Evolutionary conservation across 2,329 filamentous ascomycete species (phyloP).

Genomic region (Drechslerella dactyloides): DNA sequence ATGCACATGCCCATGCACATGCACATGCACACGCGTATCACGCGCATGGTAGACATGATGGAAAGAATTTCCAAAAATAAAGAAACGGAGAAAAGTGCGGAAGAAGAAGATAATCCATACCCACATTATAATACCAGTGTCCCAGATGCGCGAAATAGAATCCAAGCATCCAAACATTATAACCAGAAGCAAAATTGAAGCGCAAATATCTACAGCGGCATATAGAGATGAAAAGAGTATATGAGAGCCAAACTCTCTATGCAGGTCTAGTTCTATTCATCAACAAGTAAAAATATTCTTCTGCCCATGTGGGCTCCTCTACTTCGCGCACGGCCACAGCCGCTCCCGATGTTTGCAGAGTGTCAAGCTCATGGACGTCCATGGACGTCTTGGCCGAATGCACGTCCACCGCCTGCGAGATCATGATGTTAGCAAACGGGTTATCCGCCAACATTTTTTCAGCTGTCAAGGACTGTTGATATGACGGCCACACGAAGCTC

Average conservation of each 20-base stretch:
- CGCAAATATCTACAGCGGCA: constrained; percentile 1
- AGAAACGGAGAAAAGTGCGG: not conserved
- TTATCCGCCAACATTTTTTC: constrained; percentile 41
- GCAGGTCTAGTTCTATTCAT: constrained; percentile 39
- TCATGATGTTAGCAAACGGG: constrained; percentile 48
- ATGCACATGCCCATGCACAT: not conserved
- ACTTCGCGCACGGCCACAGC: constrained; percentile 37
- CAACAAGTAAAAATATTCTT: constrained; percentile 44
- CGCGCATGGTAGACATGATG: too few relatives aligned
- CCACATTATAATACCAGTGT: not conserved
- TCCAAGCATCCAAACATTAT: constrained; percentile 19
- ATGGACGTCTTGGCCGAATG: constrained; percentile 45
- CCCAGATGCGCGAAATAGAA: not conserved
- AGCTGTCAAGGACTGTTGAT: constrained; percentile 20
- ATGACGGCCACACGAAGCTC: constrained; percentile 22
- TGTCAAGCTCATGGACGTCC: constrained; percentile 42
- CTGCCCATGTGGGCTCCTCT: constrained; percentile 43
- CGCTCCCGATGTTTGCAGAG: constrained; percentile 12
- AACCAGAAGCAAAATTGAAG: constrained; percentile 14
- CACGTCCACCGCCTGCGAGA: constrained; percentile 46
- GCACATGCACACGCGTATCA: too few relatives aligned
- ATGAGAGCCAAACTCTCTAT: constrained; percentile 14
- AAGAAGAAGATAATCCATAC: not conserved
- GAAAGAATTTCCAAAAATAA: too few relatives aligned
- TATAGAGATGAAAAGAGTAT: constrained; percentile 1